Evolutionary conservation across 805 yeast genomes (phyloP).

Genomic region (Metschnikowia koreensis): DNA sequence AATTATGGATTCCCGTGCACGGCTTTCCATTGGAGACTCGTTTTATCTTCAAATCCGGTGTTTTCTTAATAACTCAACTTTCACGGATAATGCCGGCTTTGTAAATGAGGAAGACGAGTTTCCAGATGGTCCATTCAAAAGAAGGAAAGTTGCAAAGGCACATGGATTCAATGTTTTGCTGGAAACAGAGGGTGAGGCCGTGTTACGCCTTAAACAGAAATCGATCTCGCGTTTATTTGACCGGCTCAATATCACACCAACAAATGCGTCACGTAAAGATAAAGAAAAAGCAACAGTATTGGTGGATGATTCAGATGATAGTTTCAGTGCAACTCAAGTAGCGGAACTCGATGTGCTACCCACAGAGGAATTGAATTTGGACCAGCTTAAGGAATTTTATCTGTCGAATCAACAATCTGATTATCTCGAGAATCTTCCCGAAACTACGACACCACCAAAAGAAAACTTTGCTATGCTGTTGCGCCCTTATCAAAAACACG

Average conservation of each 20-base stretch:
- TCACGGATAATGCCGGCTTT: constrained; percentile 20
- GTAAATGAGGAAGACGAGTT: constrained; percentile 5
- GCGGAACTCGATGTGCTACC: constrained; percentile 21
- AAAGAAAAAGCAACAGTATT: neutral
- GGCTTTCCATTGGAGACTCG: constrained; percentile 72
- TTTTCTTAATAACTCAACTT: constrained; percentile 45
- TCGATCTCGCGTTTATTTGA: constrained; percentile 58
- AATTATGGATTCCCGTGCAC: constrained; percentile 50
- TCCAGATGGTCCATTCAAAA: constrained; percentile 16
- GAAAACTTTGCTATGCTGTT: constrained; percentile 55
- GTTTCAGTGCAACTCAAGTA: neutral
- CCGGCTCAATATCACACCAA: constrained; percentile 35
- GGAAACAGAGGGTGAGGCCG: constrained; percentile 55
- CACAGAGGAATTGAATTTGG: constrained; percentile 51
- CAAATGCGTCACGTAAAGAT: neutral
- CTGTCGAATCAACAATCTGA: constrained; percentile 65
- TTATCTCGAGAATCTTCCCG: constrained; percentile 56
- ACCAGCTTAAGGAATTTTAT: constrained; percentile 76
- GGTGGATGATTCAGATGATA: constrained; percentile 4
- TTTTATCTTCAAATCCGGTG: constrained; percentile 70
- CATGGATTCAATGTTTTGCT: constrained; percentile 26
- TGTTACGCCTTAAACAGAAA: constrained; percentile 50
- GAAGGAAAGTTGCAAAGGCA: constrained; percentile 17
- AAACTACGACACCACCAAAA: constrained; percentile 51
- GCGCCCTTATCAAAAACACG: constrained; percentile 79